phyloP scores from a whole-genome alignment of 345 rosid genomes.

The Euphorbia peplus region DNA sequence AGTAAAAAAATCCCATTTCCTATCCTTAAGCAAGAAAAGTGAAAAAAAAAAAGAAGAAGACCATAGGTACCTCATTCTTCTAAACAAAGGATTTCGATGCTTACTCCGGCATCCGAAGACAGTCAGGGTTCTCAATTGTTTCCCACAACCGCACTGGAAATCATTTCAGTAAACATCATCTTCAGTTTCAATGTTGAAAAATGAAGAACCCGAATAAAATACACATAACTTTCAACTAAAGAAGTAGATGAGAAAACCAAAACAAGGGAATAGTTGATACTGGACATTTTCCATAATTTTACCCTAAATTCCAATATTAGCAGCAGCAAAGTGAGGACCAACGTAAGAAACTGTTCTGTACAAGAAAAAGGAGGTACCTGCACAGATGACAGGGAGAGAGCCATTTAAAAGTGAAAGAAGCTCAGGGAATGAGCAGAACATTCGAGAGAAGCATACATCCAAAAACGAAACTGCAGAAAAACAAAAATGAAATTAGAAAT shows the following conservation, averaged over 20 bases:
- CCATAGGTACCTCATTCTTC: conserved; percentile 36
- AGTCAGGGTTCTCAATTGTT: conserved; percentile 36
- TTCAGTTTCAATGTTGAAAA: neutral
- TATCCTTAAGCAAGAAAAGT: neutral
- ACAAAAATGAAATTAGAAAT: neutral
- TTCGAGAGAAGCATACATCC: conserved; percentile 7
- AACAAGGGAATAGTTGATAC: neutral
- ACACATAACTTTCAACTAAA: neutral
- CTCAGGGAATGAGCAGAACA: conserved; percentile 1
- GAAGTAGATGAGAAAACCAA: neutral
- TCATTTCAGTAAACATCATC: conserved; percentile 5
- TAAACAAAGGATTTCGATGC: conserved; percentile 36
- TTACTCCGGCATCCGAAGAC: conserved; percentile 41
- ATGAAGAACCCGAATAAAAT: neutral
- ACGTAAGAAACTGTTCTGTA: neutral
- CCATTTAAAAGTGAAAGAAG: conserved; percentile 17
- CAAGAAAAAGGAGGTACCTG: conserved; percentile 20
- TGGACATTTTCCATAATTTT: neutral
- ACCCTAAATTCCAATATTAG: neutral
- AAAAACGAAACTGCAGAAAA: conserved; percentile 13
- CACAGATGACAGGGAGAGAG: conserved; percentile 13
- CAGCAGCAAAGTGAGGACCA: neutral
- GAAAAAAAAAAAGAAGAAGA: neutral
- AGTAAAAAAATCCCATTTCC: neutral
- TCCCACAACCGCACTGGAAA: conserved; percentile 42